Evolutionary conservation across 495 filamentous ascomycete genomes (phyloP), one percentile per base, ranked within the genome.

Genomic region (Neurospora sp.): DNA sequence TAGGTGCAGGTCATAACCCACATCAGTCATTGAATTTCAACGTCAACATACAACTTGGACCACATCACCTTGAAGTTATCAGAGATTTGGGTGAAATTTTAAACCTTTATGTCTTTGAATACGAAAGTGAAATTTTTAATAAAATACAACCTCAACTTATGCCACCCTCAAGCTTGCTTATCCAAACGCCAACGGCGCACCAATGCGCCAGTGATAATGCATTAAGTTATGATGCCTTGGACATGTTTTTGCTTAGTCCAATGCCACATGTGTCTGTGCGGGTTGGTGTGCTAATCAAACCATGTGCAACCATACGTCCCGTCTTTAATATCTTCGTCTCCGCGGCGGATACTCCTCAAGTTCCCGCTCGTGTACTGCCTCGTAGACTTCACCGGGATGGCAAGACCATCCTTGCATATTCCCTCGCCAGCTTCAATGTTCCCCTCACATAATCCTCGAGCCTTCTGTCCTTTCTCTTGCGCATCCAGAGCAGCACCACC

Each of bases 401-500:
- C 10, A 89, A 73, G 54, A 91, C 74, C 70, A 83, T 88, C 72
- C 86, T 81, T 72, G 89, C 79, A 69, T 90, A 87, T 69, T 89
- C 87, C 79, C 89, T 88, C 18, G 88, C 83, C 59, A 90, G 85
- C 39, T 87, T 84, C 74, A 93, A 83, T 11, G 93, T 86, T 10
- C 89, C 84, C 66, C 88, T 83, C 46, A 97, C 84, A n/a, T 92
- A 89, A 73, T 91, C 87, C 81, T 97, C 93, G 2, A 97, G 83
- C 76, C 92, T 87, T 39, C 86, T 86, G 78, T 97, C 95, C 54
- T 91, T 92, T 71, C 89, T 89, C 73, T 87, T 85, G 73, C 94
- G 85, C 88, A 97, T 89, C 90, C 91, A 97, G 27, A 97, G 80
- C 69, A 95, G 79, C 39, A 97, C 75, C 37, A 93, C 73, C 4